Evolutionary conservation across 2,329 filamentous ascomycete genomes (phyloP).

Genomic region (Epichloe uncinata): DNA sequence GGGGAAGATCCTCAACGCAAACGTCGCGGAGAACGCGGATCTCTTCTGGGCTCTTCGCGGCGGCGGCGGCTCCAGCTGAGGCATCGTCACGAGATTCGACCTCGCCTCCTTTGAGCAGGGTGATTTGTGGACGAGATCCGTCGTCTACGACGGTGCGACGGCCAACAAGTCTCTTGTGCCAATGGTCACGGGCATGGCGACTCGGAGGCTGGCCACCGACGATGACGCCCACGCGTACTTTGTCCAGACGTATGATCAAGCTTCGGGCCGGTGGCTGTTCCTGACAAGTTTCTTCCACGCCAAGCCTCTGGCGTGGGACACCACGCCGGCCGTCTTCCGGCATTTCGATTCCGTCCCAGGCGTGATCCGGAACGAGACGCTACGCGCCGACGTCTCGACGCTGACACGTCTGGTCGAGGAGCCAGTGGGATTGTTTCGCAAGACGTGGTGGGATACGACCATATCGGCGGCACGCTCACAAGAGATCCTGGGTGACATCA

Average conservation of each 20-base stretch:
- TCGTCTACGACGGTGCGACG: constrained; percentile 10
- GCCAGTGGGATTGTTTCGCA: constrained; percentile 12
- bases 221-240: constrained; percentile 12
- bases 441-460: constrained; percentile 4
- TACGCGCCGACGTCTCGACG: constrained; percentile 7
- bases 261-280: constrained; percentile 7
- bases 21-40: constrained; percentile 26
- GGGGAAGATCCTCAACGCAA: constrained; percentile 28
- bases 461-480: neutral
- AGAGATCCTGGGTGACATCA: neutral
- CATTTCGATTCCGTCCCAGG: constrained; percentile 12
- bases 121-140: constrained; percentile 23
- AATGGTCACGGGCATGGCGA: constrained; percentile 9
- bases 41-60: constrained; percentile 45
- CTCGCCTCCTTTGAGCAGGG: constrained; percentile 24
- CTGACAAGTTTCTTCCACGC: constrained; percentile 10
- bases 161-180: constrained; percentile 12
- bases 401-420: constrained; percentile 12
- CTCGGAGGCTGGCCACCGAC: neutral
- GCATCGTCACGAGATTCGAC: constrained; percentile 38
- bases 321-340: constrained; percentile 8
- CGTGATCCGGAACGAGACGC: constrained; percentile 9
- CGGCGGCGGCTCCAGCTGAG: constrained; percentile 43
- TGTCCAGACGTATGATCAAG: constrained; percentile 12
- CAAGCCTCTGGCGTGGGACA: constrained; percentile 5